Evolutionary conservation across 208 protist genomes (phyloP), one percentile per base, ranked within the genome.

Genomic region (Histomonas meleagridis): DNA sequence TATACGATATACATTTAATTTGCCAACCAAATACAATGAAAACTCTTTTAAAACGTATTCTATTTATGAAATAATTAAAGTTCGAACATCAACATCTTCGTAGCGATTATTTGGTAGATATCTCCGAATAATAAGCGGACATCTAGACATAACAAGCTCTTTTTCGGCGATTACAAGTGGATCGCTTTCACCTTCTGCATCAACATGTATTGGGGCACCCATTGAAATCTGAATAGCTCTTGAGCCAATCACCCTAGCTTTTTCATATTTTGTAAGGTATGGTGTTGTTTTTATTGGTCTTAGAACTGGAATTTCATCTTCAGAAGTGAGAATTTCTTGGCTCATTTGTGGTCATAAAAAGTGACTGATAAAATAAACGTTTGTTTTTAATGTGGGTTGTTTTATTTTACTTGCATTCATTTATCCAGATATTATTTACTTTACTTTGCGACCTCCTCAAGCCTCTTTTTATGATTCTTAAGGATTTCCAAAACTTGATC

Each of bases 261-360:
- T 94, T 94, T 99, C 98, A 93, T 99, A 99, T 95, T 99, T 99
- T 40, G 98, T 99, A 93, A 99, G 95, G 86, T 97, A 98, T 57
- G 94, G 95, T 26, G 97, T 98, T 14, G 98, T 99, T 3, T 38
- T 91, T 5, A 18, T 3, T 51, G 70, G 70, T 48, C 43, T 3
- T 1, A 81, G 43, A n/a, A 32, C n/a, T n/a, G n/a, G n/a, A n/a
- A n/a, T n/a, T n/a, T n/a, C n/a, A n/a, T n/a, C n/a, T n/a, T n/a
- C n/a, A n/a, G n/a, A n/a, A n/a, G n/a, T n/a, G n/a, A n/a, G n/a
- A n/a, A n/a, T n/a, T n/a, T n/a, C n/a, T n/a, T n/a, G n/a, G n/a
- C n/a, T n/a, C n/a, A n/a, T n/a, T n/a, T n/a, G n/a, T n/a, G n/a
- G n/a, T n/a, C n/a, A n/a, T n/a, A n/a, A n/a, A n/a, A n/a, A n/a